phyloP scores from a whole-genome alignment of 192 early-diverging fungal species.

The Backusella morwellensis region DNA sequence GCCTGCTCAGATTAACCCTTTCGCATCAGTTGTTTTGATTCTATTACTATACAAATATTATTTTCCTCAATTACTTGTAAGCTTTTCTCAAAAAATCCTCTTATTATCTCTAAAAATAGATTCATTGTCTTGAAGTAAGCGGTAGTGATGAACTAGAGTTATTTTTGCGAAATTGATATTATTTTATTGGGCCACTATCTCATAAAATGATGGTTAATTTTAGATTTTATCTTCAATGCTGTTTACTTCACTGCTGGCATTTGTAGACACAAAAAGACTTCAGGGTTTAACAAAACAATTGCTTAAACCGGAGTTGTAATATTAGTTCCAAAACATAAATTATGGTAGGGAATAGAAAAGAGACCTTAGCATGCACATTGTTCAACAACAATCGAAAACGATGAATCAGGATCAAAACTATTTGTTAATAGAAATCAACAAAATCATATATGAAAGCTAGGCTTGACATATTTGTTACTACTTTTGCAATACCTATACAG shows the following conservation, averaged over 20 bases:
- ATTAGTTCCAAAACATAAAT: neutral
- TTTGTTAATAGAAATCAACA: neutral
- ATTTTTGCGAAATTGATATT: too few species aligned
- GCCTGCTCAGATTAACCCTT: too few species aligned
- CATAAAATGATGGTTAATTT: neutral
- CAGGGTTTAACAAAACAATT: neutral
- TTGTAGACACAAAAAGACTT: neutral
- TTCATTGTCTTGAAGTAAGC: too few species aligned
- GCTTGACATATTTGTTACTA: neutral
- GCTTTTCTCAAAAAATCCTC: too few species aligned
- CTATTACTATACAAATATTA: too few species aligned
- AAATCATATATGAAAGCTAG: neutral
- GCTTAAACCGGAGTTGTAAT: neutral
- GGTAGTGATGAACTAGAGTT: too few species aligned
- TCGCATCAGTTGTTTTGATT: too few species aligned
- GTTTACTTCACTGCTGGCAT: neutral
- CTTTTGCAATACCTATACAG: neutral
- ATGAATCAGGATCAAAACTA: neutral
- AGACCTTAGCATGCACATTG: neutral
- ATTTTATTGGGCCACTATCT: neutral
- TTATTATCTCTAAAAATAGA: too few species aligned
- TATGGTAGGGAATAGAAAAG: neutral
- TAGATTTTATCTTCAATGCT: neutral
- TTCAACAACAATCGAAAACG: neutral
- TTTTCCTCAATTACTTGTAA: too few species aligned